phyloP scores from a whole-genome alignment of 495 filamentous ascomycete species.

The Cladorrhinum samala region DNA sequence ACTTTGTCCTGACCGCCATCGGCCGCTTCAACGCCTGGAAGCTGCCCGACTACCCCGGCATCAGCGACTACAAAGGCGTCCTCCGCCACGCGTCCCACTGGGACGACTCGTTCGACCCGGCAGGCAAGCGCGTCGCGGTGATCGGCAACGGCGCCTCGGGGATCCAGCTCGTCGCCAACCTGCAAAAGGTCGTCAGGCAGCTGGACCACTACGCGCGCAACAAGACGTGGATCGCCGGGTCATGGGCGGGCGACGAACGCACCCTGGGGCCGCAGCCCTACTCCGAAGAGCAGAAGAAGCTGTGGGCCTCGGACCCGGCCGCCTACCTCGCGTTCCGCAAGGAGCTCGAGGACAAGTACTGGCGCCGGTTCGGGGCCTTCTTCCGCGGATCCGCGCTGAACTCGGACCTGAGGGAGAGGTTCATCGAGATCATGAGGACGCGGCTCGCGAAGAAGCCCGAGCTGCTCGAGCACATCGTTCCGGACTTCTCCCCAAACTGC shows the following conservation, averaged over 20 bases:
- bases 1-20: conserved; percentile 51
- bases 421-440: conserved; percentile 46
- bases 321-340: conserved; percentile 40
- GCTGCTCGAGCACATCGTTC: conserved; percentile 49
- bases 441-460: conserved; percentile 50
- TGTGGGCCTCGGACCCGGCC: conserved; percentile 38
- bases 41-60: conserved; percentile 50
- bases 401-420: conserved; percentile 39
- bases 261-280: conserved; percentile 44
- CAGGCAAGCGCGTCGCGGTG: conserved; percentile 45
- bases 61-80: conserved; percentile 50
- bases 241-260: conserved; percentile 37
- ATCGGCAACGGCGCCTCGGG: conserved; percentile 55
- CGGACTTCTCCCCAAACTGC: conserved; percentile 62
- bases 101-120: conserved; percentile 46
- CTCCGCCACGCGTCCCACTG: conserved; percentile 47
- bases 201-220: conserved; percentile 62
- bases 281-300: conserved; percentile 40
- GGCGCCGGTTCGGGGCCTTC: conserved; percentile 49
- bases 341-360: conserved; percentile 51
- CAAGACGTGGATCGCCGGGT: conserved; percentile 61
- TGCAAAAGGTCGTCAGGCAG: conserved; percentile 47
- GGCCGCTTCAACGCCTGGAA: conserved; percentile 53
- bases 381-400: conserved; percentile 52
- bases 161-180: conserved; percentile 54